Evolutionary conservation across 768 basidiomycete genomes (phyloP).

Genomic region (Tricholoma sp.): DNA sequence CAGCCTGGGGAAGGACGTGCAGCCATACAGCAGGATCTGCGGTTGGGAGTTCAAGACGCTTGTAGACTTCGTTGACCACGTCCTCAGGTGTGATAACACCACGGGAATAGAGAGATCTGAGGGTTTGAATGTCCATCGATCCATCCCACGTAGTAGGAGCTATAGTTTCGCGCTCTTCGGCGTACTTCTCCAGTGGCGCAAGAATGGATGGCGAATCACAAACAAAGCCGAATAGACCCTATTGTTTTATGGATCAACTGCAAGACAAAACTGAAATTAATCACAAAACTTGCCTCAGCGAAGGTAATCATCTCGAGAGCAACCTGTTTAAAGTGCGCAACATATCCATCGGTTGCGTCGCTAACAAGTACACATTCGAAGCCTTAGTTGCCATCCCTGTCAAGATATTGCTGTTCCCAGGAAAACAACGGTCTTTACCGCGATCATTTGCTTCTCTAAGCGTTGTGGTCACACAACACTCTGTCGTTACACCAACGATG

Average conservation of each 20-base stretch:
- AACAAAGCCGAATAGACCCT: slow-evolving; percentile 1
- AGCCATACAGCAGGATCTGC: slow-evolving; percentile 1
- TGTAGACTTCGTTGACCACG: background rate
- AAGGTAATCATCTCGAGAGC: slow-evolving; percentile 1
- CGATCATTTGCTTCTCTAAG: slow-evolving; percentile 1
- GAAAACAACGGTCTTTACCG: background rate
- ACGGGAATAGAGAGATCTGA: background rate
- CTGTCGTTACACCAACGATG: background rate
- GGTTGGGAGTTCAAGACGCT: background rate
- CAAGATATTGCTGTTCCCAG: background rate
- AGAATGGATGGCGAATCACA: background rate
- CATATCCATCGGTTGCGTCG: background rate
- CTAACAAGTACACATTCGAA: background rate
- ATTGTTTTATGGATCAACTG: background rate
- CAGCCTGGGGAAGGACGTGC: background rate
- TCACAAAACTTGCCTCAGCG: background rate
- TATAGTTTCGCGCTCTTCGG: background rate
- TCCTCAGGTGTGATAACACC: slow-evolving; percentile 1
- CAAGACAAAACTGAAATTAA: background rate
- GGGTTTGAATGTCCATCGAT: background rate
- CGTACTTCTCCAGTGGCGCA: background rate
- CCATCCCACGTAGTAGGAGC: background rate
- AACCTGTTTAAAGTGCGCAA: background rate
- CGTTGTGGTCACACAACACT: background rate
- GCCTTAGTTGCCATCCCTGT: background rate